Evolutionary conservation across 768 basidiomycete genomes (phyloP).

Genomic region (Hericium coralloides): DNA sequence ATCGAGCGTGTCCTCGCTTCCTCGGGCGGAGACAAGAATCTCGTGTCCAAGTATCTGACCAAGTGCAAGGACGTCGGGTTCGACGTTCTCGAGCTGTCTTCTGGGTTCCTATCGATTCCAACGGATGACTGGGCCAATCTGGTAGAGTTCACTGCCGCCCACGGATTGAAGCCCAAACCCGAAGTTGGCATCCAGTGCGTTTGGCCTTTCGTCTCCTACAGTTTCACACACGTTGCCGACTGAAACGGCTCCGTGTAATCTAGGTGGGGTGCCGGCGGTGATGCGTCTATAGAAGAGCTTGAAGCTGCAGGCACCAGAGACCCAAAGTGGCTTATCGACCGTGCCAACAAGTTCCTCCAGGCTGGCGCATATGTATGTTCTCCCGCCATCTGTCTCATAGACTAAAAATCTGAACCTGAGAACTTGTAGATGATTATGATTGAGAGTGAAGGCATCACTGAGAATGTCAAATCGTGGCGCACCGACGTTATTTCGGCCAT

Average conservation of each 20-base stretch:
- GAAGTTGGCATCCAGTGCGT: slow-evolving; percentile 32
- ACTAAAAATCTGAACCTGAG: not conserved
- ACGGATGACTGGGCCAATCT: slow-evolving; percentile 33
- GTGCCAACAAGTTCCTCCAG: slow-evolving; percentile 31
- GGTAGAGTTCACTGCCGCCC: slow-evolving; percentile 29
- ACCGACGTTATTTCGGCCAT: slow-evolving; percentile 36
- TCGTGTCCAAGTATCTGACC: slow-evolving; percentile 27
- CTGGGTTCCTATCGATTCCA: slow-evolving; percentile 37
- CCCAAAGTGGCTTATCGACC: slow-evolving; percentile 31
- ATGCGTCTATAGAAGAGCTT: slow-evolving; percentile 29
- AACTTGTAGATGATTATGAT: slow-evolving; percentile 34
- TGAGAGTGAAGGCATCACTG: slow-evolving; percentile 38
- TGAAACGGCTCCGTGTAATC: not conserved
- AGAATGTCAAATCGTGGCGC: slow-evolving; percentile 33
- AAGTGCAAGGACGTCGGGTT: slow-evolving; percentile 33
- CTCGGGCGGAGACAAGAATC: slow-evolving; percentile 23
- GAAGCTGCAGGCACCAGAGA: slow-evolving; percentile 32
- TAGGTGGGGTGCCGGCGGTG: slow-evolving; percentile 35
- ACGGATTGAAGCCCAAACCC: slow-evolving; percentile 35
- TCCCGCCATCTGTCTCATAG: not conserved
- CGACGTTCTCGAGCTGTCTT: slow-evolving; percentile 36
- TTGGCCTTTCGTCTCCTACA: not conserved
- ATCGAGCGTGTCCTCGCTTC: slow-evolving; percentile 30
- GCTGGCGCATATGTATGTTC: slow-evolving; percentile 25
- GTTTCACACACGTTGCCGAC: not conserved